Base-by-base conservation (phyloP, 2,329 filamentous ascomycete genomes). In the Penicillium sp. region DNA sequence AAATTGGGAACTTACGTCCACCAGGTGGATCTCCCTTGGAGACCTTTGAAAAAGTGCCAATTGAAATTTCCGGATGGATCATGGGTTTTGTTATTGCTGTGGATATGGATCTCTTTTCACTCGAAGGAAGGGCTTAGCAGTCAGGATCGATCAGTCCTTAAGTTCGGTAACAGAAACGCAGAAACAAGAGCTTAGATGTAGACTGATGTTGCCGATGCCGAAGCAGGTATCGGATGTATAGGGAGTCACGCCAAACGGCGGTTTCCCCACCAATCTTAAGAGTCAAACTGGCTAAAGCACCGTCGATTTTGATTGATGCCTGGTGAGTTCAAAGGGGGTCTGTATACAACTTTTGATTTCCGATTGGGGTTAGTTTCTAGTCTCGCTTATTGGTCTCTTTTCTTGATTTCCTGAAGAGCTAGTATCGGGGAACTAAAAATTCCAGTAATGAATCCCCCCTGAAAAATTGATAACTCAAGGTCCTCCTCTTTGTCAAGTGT, bases 301-400 rank as follows among this genome's bases (percentile, higher is more conserved):
- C 14, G 7, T 45, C 16, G 10, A 21, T 31, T 43, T 11, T 24
- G 26, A 31, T 16, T 45, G 42, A 31, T 45, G 28, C 42, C 42
- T 29, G 42, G n/a, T 21, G 11, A 31, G 18, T 3, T 26, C 18
- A 31, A 42, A 14, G 26, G 16, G 28, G 26, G 42, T 16, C 16
- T 31, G 23, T 31, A 45, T 31, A 19, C 26, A 45, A 9, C 42
- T 18, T 31, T 29, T 31, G 16, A 45, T 45, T 45, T 45, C 42
- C 42, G 28, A 45, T 45, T 45, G 42, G 18, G 42, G 26, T n/a
- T 45, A 45, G 42, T 31, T 13, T 31, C 16, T 31, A 45, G 28
- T 19, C 26, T 45, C 42, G 42, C 42, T 33, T 45, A 45, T 45
- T 45, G 42, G 42, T 11, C 42, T 45, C 26, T 31, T 45, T 29